Base-by-base conservation (phyloP, 2,329 filamentous ascomycete species). In the Arthrobotrys entomopaga region DNA sequence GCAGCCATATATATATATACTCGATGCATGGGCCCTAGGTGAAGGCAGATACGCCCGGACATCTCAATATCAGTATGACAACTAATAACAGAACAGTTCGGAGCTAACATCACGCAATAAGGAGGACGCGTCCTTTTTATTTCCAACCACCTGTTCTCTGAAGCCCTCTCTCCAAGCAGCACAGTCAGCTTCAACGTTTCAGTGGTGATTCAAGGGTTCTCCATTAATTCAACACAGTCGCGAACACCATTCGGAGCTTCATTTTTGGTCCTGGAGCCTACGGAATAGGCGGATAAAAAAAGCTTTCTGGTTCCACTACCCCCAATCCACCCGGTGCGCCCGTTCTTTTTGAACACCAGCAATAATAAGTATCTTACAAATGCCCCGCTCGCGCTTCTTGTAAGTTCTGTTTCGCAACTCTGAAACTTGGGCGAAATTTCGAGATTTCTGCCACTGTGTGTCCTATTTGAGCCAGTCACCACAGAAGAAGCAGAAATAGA, bases 271-370 rank as follows among this genome's bases (percentile, higher is more conserved):
- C 63, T 66, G 42, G 63, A 66, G 49, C 52, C 43, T 15, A 57
- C 61, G 61, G 61, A 65, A 65, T 20, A 65, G 61, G 22, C 52
- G 61, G 61, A 56, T 65, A 57, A 54, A 65, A 34, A 13, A 24
- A 24, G 24, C 26, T 48, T 40, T 52, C 61, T 26, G 61, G 61
- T 40, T 20, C 38, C 42, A 42, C 42, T 19, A 7, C 29, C 10
- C 10, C 29, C 29, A 34, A 34, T 34, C 29, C 29, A 34, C 29
- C 29, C 6, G 29, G 29, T 34, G 29, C 6, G 6, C 29, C 29
- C 10, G 29, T 34, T 34, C 1, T 34, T 34, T 34, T 34, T 34
- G 29, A 10, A 7, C 10, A 10, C 7, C 29, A 34, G 29, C 29
- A 6, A 34, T 34, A 7, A 7, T 34, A 10, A 34, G 10, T 57